phyloP scores from a whole-genome alignment of 257 asterid species.

The Nyctanthes arbortristis region DNA sequence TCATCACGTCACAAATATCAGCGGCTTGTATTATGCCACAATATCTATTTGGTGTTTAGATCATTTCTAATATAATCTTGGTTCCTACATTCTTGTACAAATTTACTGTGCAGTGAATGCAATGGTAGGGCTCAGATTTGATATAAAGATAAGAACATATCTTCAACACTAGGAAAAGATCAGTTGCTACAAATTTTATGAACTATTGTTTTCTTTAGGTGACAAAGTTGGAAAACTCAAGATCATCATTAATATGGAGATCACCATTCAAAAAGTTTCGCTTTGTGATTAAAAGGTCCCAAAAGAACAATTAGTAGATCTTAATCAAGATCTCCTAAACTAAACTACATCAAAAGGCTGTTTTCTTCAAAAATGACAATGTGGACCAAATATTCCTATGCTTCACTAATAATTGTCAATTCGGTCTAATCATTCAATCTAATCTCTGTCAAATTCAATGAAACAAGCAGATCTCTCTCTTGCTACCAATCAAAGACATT shows the following conservation, averaged over 20 bases:
- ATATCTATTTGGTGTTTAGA: too few species aligned
- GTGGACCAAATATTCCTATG: neutral
- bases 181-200: too few species aligned
- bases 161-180: too few species aligned
- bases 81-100: too few species aligned
- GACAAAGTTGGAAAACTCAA: neutral
- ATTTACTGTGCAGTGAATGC: too few species aligned
- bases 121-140: too few species aligned
- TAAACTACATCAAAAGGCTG: neutral
- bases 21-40: too few species aligned
- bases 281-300: neutral
- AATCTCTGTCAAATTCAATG: neutral
- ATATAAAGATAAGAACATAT: too few species aligned
- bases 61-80: too few species aligned
- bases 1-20: too few species aligned
- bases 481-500: neutral
- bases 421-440: neutral
- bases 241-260: neutral
- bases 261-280: neutral
- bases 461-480: neutral
- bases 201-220: too few species aligned
- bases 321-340: neutral
- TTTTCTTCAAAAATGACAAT: neutral
- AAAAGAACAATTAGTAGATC: neutral
- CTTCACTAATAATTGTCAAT: neutral